Evolutionary conservation across 192 early-diverging fungal genomes (phyloP).

Genomic region (Irineochytrium annulatum): DNA sequence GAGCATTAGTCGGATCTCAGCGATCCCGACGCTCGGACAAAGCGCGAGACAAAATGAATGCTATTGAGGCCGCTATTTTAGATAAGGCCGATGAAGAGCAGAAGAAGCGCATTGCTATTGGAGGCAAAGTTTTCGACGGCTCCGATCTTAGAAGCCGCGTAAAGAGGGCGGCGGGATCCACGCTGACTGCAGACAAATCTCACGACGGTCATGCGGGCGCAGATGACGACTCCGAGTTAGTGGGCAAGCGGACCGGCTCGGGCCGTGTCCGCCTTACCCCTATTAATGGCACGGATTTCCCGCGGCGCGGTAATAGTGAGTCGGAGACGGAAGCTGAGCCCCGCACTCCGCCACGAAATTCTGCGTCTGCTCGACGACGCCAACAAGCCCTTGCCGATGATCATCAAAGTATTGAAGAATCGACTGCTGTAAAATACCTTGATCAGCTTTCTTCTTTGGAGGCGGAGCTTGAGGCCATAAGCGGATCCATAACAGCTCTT

Average conservation of each 20-base stretch:
- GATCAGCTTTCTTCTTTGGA: constrained; percentile 44
- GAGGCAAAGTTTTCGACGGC: constrained; percentile 38
- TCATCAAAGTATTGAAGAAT: constrained; percentile 6
- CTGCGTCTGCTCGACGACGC: background rate
- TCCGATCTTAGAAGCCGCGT: constrained; percentile 33
- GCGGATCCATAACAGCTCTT: constrained; percentile 6
- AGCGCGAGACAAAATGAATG: too few relatives aligned
- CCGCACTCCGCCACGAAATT: background rate
- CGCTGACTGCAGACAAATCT: background rate
- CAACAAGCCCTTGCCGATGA: background rate
- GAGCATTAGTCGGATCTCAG: too few relatives aligned
- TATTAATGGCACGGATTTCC: constrained; percentile 1
- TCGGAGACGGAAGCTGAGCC: background rate
- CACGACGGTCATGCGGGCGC: background rate
- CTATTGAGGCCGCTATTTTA: background rate
- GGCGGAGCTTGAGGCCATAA: constrained; percentile 41
- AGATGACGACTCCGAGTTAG: background rate
- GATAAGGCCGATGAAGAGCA: constrained; percentile 14
- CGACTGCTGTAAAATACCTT: constrained; percentile 35
- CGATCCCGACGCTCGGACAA: too few relatives aligned
- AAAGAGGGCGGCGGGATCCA: constrained; percentile 11
- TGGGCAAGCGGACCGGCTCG: background rate
- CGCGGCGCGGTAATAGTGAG: background rate
- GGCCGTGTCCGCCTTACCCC: background rate
- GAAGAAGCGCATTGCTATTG: constrained; percentile 1